Base-by-base conservation (phyloP, 2,329 filamentous ascomycete genomes). In the Paracamarosporium sp. region DNA sequence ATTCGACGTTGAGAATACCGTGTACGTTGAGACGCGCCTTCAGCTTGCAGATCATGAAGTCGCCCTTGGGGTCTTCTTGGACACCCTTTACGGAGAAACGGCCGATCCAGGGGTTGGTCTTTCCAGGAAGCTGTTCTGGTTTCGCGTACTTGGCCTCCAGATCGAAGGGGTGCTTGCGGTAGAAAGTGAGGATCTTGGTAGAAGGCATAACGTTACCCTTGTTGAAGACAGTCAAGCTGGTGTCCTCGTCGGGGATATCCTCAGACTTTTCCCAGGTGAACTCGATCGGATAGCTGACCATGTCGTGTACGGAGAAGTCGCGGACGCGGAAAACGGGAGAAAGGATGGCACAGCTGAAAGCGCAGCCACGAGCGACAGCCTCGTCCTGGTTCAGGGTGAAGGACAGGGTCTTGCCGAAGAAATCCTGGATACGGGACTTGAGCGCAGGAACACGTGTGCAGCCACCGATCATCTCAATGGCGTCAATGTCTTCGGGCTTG, bases 21-120 rank as follows among this genome's bases (percentile, higher is more conserved):
- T 98, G 93, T 64, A 98, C 87, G 82, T 99, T 99, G 55, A 99
- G 87, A 63, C 95, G 89, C 46, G 95, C 94, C 87, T 98, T 98
- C 62, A 99, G 89, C 84, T 99, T 99, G 90, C 95, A 99, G 73
- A 98, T 96, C 94, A 99, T 98, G 79, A 98, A 99, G 77, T 98
- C 95, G 59, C 96, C 92, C 76, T 95, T 93, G 66, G 89, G 86
- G 74, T 96, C 92, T 38, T 92, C 90, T 86, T 97, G 93, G 74
- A 99, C 94, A 44, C 91, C 91, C 87, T 99, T 99, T 78, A 99
- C 93, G 40, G 93, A 97, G 83, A 99, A 99, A 64, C 92, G 89
- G 56, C 95, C 95, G 68, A 99, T 97, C 91, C 94, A 98, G 46
- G 95, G 91, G 76, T 92, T 92, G 61, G 90, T 85, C 85, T 94